Percentiles rank a stretch among this genome's conserved stretches.
phyloP scores from a whole-genome alignment of 768 basidiomycete genomes.

The Pholiota conissans region DNA sequence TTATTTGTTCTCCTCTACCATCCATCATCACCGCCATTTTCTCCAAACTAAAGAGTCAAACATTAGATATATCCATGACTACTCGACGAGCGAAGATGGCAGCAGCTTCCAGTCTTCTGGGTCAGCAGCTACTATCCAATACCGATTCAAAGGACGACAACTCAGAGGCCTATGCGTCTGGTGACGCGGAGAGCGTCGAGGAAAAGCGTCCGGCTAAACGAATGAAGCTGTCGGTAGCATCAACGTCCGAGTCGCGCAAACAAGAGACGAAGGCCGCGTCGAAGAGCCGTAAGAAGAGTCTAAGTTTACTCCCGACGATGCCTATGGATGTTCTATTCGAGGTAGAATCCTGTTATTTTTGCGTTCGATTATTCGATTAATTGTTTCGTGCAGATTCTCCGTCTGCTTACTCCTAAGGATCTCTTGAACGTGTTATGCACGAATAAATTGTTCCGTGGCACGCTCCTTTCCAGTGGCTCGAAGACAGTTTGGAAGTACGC shows the following conservation, averaged over 20 bases:
- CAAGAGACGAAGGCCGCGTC: neutral
- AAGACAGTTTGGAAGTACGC: constrained; percentile 25
- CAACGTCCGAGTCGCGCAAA: neutral
- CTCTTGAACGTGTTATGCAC: constrained; percentile 25
- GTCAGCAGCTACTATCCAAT: no score
- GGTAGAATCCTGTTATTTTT: no score
- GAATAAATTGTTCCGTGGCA: constrained; percentile 20
- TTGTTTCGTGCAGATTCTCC: constrained; percentile 21
- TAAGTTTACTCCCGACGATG: constrained; percentile 20
- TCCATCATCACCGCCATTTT: no score
- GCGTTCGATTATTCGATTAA: no score
- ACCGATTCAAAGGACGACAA: no score
- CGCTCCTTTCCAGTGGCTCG: constrained; percentile 15
- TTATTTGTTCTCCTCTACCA: no score
- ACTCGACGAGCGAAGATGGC: neutral
- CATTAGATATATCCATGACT: no score
- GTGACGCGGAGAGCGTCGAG: no score
- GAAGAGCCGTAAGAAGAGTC: neutral
- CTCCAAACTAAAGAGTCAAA: no score
- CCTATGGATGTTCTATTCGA: constrained; percentile 27
- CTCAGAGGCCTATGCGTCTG: no score
- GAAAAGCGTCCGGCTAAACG: neutral
- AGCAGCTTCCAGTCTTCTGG: neutral
- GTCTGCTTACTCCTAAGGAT: constrained; percentile 21
- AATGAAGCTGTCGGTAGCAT: neutral